Evolutionary conservation across 2,329 filamentous ascomycete genomes (phyloP), one percentile per base, ranked within the genome.

Genomic region (Penicillium janthinellum): DNA sequence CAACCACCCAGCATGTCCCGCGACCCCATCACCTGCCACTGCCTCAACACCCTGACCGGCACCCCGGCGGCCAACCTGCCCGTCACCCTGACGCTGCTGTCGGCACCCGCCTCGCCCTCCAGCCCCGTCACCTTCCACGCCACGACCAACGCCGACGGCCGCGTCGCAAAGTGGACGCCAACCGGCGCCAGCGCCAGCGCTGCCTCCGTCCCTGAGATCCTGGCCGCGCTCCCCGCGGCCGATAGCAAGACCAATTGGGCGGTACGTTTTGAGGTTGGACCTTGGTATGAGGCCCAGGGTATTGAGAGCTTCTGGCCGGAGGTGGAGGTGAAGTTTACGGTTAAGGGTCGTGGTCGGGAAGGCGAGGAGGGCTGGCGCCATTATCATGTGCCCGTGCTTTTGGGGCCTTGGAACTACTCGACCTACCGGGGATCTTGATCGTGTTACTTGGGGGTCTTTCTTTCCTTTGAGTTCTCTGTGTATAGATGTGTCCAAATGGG

Each of bases 61-160:
- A 78, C 77, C 10, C 77, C 79, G 10, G 77, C 76, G 20, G 74
- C 77, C 1, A 71, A 77, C 25, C 74, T 85, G 20, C 78, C 79
- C 34, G 83, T 84, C 65, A 79, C 77, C 0, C 75, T 83, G 37
- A 79, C 79, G 2, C 77, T 85, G 53, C 78, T 97, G 67, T 89
- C 28, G 79, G 91, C 52, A 76, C 79, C 62, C 17, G 49, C 67
- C 47, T 67, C 61, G 51, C 59, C 75, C 68, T 52, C 60, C 59
- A 64, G 58, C 38, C 64, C 67, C 17, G 54, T 69, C 55, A 71
- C 59, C 22, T 80, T 79, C 69, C 67, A 64, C 57, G 77, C 77
- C 39, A 72, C 69, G 20, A 81, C 79, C 48, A 77, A 81, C 60
- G 69, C 74, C 44, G 80, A 82, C 67, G 80, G 80, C 22, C 77